Evolutionary conservation across 2,329 filamentous ascomycete genomes (phyloP), one percentile per base, ranked within the genome.

Genomic region (Fusarium chaquense): DNA sequence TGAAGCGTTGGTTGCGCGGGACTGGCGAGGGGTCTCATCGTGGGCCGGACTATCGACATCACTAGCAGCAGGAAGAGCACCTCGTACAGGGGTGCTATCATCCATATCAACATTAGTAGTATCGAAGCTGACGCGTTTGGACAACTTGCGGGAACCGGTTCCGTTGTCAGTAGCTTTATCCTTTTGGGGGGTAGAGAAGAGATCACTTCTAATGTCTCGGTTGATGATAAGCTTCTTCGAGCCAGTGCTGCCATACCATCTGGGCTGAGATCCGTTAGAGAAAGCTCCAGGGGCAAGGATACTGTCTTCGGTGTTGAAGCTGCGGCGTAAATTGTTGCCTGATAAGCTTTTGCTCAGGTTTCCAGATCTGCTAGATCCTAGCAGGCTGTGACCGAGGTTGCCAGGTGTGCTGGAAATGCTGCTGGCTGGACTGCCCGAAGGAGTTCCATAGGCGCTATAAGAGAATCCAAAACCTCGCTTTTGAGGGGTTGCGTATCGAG

Each of bases 151-250:
- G 33, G 67, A 83, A 77, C 66, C 78, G 61, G 44, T 79, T 73
- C 69, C 65, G 16, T 85, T 85, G 22, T 77, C 72, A 3, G 76
- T 67, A 18, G 79, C 74, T 73, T 83, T 85, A 36, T 86, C 84
- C 76, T 85, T 89, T 56, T 82, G 85, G 0, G 88, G 87, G 2
- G 88, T 87, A 4, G 85, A 86, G 76, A 91, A 91, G 18, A 90
- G 83, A 73, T 93, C 91, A 61, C 87, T 94, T 56, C 93, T 88
- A 77, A 99, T 85, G 71, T 91, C 91, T 68, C 93, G 91, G 80
- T 98, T 97, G 78, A 99, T 98, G 55, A 94, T 91, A 59, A 99
- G 87, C 79, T 94, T 94, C 83, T 98, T 98, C 73, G 97, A 88
- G 45, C 89, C 88, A 50, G 86, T 86, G 76, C 85, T 89, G n/a